Base-by-base conservation (phyloP, 495 filamentous ascomycete species). In the Talaromyces stipitatus region DNA sequence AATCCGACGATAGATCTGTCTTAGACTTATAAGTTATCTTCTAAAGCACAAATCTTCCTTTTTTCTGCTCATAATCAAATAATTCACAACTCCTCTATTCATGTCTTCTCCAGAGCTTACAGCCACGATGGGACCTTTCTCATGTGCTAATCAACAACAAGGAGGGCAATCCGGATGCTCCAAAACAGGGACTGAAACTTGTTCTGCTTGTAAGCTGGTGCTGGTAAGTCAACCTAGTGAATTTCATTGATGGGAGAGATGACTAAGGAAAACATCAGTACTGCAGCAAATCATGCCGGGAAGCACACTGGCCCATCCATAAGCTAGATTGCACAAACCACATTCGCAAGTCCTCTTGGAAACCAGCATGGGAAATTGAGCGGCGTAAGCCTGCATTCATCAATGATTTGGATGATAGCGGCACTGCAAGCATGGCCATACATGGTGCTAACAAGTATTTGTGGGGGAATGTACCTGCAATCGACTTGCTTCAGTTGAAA, bases 381-480 rank as follows among this genome's bases (percentile, higher is more conserved):
- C 12, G 29, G 6, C 41, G 58, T 33, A 14, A 16, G 4, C 61
- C 61, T 18, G 47, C n/a, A 51, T 58, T 58, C 11, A 38, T 60
- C 11, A 16, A 2, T 4, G 30, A 23, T 10, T 30, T 22, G 72
- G 69, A 23, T 75, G 11, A 9, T 23, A 14, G 16, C n/a, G n/a
- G n/a, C n/a, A n/a, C n/a, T n/a, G n/a, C n/a, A 22, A 3, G 3
- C 20, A 16, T 10, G 18, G 41, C 27, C 61, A 5, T 11, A 20
- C 27, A 30, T 33, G 50, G 50, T 20, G 50, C 23, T 14, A 20
- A n/a, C 0, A 56, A 41, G 80, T 67, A 8, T 62, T 60, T 14
- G 79, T 79, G 71, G 71, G 72, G 74, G 1, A 70, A 75, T 47
- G 52, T 73, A 2, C 72, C 74, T 38, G 74, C 78, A 2, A 26